Evolutionary conservation across 1,139 yeast species (phyloP).

Genomic region (Kodamaea derodonti): DNA sequence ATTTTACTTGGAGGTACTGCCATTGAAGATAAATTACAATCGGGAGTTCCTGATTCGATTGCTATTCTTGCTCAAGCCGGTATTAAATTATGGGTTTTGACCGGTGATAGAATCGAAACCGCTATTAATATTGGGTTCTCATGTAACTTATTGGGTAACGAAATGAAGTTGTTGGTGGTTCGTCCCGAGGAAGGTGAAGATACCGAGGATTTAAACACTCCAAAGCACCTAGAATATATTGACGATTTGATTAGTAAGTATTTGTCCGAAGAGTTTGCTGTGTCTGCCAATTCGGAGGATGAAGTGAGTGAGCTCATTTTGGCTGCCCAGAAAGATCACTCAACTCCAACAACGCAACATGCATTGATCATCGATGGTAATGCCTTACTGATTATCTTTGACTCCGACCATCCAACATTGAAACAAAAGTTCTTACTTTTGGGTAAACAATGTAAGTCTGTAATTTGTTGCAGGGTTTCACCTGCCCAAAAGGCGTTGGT

Average conservation of each 20-base stretch:
- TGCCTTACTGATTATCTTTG: conserved; percentile 44
- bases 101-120: conserved; percentile 97
- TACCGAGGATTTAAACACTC: conserved; percentile 1
- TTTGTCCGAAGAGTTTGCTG: conserved; percentile 38
- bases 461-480: conserved; percentile 62
- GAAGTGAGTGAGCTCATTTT: conserved; percentile 31
- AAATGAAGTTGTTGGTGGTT: conserved; percentile 81
- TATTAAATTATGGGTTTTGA: conserved; percentile 91
- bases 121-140: conserved; percentile 97
- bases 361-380: conserved; percentile 58
- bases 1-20: conserved; percentile 92
- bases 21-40: conserved; percentile 92
- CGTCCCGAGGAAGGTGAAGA: conserved; percentile 17
- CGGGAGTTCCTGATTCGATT: conserved; percentile 94
- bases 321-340: conserved; percentile 46
- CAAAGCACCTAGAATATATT: conserved; percentile 24
- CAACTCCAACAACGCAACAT: conserved; percentile 43
- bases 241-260: conserved; percentile 35
- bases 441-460: conserved; percentile 59
- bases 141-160: conserved; percentile 81
- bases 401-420: conserved; percentile 11
- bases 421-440: conserved; percentile 46
- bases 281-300: conserved; percentile 23
- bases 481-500: conserved; percentile 62
- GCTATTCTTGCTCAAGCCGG: conserved; percentile 85